Base-by-base conservation (phyloP, 169 alveolate genomes). In the Eimeria sp. region DNA sequence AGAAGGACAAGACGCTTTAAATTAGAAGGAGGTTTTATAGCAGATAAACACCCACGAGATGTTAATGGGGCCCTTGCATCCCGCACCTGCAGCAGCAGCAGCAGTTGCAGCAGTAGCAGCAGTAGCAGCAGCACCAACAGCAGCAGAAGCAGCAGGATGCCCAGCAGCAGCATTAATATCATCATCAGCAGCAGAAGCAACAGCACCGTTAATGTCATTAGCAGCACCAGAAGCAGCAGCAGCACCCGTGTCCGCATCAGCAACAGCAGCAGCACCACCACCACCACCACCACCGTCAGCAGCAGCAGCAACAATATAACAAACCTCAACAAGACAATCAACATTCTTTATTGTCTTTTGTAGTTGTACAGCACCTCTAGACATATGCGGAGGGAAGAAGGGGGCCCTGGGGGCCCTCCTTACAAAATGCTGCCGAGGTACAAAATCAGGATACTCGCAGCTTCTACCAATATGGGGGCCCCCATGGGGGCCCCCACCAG, bases 21-120 rank as follows among this genome's bases (percentile, higher is more conserved):
- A 51, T 70, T 22, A 11, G 30, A 5, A 18, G 84, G n/a, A 10
- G 51, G 58, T 45, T 75, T 75, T 27, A 75, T 9, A 20, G 84
- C 58, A 16, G 18, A 25, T 9, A 80, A 67, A 43, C 89, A 80
- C 30, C 95, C 96, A 22, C 97, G 86, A 73, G 97, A 82, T n/a
- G 97, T 96, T 43, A 97, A 90, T 4, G 98, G 98, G 40, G 96
- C 73, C 22, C 98, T 63, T 34, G 98, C 98, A 82, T 97, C 61
- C 61, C 61, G 10, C 61, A 54, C 61, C 61, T 54, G 61, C 4
- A 54, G 6, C 61, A 54, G 61, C 61, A 54, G 61, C 6, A 54
- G 61, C 61, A 54, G 61, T 4, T 1, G 61, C 61, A 54, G 61
- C 61, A 54, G 61, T 4, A 54, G 61, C 61, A 54, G 61, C 1